phyloP scores from a whole-genome alignment of 495 filamentous ascomycete genomes.

The Penicillium macrosclerotiorum region DNA sequence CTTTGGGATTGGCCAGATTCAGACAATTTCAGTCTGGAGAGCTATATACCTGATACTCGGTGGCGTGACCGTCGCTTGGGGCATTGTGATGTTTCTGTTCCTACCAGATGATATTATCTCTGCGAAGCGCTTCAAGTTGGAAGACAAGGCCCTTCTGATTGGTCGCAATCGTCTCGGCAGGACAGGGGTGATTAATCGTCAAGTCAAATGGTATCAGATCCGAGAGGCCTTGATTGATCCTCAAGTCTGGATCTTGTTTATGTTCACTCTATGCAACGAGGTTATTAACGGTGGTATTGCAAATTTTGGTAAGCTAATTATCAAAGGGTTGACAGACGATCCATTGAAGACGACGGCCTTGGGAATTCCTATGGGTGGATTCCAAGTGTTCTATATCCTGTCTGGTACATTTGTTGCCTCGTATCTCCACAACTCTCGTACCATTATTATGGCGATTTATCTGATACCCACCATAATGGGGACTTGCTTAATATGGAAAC shows the following conservation, averaged over 20 bases:
- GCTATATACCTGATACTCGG: constrained; percentile 41
- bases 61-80: constrained; percentile 38
- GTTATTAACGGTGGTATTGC: constrained; percentile 38
- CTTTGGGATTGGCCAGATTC: constrained; percentile 49
- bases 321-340: constrained; percentile 33
- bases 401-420: constrained; percentile 33
- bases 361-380: constrained; percentile 40
- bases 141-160: constrained; percentile 40
- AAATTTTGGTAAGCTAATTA: constrained; percentile 40
- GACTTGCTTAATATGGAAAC: constrained; percentile 35
- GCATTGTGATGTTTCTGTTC: constrained; percentile 33
- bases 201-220: constrained; percentile 47
- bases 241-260: constrained; percentile 43
- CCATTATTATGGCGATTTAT: constrained; percentile 36
- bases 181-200: constrained; percentile 40
- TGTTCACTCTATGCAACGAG: constrained; percentile 37
- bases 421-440: constrained; percentile 29
- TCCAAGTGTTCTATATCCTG: constrained; percentile 37
- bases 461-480: constrained; percentile 36
- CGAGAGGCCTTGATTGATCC: constrained; percentile 36
- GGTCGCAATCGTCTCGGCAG: constrained; percentile 36
- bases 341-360: constrained; percentile 30
- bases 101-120: constrained; percentile 39
- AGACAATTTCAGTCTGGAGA: constrained; percentile 40
- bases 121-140: constrained; percentile 35